These are phyloP conservation scores for Colletotrichum sp. DNA, from an alignment of 2,329 filamentous ascomycete species.

Conservation along the genomic window DNA sequence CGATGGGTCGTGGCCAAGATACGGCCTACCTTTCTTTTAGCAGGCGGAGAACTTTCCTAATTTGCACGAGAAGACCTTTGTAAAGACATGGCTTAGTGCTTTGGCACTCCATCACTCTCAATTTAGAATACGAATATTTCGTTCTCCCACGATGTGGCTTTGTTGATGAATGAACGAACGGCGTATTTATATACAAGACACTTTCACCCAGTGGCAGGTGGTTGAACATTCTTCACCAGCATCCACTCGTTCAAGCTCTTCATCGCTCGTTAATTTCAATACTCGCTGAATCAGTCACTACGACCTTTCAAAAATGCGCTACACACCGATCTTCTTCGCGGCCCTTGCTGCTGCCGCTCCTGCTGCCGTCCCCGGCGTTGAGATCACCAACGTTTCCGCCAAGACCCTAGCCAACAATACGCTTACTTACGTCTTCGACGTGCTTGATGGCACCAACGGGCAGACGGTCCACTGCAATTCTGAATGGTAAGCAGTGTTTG, in stretches of 20 bases:
- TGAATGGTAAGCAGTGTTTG: not conserved
- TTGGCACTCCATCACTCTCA: not conserved
- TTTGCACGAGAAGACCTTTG: not conserved
- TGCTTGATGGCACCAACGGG: not conserved
- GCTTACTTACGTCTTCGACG: not conserved
- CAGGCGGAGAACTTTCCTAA: not conserved
- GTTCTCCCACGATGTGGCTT: not conserved
- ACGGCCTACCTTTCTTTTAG: not conserved
- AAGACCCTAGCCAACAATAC: not conserved
- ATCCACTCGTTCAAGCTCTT: not conserved
- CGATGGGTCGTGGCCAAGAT: not conserved
- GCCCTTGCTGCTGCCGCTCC: not conserved
- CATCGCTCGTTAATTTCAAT: not conserved
- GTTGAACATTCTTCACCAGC: not conserved
- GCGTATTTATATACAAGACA: not conserved
- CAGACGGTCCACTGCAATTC: not conserved
- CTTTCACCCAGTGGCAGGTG: not conserved
- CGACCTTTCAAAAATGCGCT: conserved; percentile 6
- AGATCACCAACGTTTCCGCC: not conserved
- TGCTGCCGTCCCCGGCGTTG: not conserved
- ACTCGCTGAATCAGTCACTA: not conserved
- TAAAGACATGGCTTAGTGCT: not conserved
- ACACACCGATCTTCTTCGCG: not conserved
- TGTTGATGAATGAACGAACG: not conserved
- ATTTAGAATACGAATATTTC: not conserved